Base-by-base conservation (phyloP, 2,329 filamentous ascomycete genomes). In the Plenodomus lindquistii region DNA sequence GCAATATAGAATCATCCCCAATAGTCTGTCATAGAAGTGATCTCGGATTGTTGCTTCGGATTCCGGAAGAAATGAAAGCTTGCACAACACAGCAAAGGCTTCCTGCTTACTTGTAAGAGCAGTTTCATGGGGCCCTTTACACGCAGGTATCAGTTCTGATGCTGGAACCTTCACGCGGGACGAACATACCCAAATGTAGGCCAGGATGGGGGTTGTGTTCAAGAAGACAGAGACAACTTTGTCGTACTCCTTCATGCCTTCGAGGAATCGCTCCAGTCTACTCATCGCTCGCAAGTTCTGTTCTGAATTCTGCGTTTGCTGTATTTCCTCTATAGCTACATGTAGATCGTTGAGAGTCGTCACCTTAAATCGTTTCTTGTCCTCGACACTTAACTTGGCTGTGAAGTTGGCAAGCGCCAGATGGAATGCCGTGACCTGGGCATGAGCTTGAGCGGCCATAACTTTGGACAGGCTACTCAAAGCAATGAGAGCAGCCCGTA, bases 161-260 rank as follows among this genome's bases (percentile, higher is more conserved):
- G n/a, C n/a, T n/a, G n/a, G 10, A 24, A 24, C 10, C 22, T 24
- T 24, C 22, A 24, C 22, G 22, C 22, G 22, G 10, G 5, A 24
- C 6, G 22, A 10, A 5, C 22, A 10, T 24, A 24, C 42, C 60
- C 62, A 65, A 4, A 65, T 44, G 42, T 73, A 75, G 10, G 62
- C 64, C n/a, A 75, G 46, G 6, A 68, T 47, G 11, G 59, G 45
- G 2, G 60, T 59, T 2, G 53, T 46, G 40, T 74, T 73, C 8
- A 68, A 36, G 50, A 72, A 73, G 1, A 71, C 59, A 22, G 73
- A 66, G 6, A 72, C 57, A 2, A 73, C 55, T 42, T 72, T 67
- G 5, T 64, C 65, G 41, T 68, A 74, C 37, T 75, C 66, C 3
- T 70, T 46, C 68, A 75, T 71, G 1, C 66, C 65, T 43, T 72